Evolutionary conservation across 148 eudicot species (phyloP).

Genomic region (Simmondsia chinensis): DNA sequence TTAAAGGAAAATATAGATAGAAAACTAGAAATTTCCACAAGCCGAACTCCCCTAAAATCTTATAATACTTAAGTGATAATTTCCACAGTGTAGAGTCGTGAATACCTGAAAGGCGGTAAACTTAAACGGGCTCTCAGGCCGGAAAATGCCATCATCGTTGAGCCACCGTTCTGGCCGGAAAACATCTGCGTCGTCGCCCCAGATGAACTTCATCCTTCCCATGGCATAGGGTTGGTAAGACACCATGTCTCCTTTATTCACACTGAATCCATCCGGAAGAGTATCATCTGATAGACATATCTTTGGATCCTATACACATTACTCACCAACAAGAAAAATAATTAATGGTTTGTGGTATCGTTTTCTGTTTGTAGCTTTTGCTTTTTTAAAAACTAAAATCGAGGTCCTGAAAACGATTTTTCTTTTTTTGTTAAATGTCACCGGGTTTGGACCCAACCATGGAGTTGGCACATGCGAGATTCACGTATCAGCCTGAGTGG

Average conservation of each 20-base stretch:
- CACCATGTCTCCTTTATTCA: slow-evolving; percentile 68
- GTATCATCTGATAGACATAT: slow-evolving; percentile 61
- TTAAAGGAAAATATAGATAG: too few relatives aligned
- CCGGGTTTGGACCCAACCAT: too few relatives aligned
- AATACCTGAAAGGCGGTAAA: slow-evolving; percentile 79
- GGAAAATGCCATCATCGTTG: slow-evolving; percentile 52
- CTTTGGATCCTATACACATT: slow-evolving; percentile 42
- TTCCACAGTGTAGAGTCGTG: background rate
- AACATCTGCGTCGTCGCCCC: slow-evolving; percentile 73
- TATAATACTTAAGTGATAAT: too few relatives aligned
- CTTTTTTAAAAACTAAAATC: too few relatives aligned
- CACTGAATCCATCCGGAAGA: slow-evolving; percentile 64
- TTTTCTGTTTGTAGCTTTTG: too few relatives aligned
- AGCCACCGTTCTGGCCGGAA: slow-evolving; percentile 84
- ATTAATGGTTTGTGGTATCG: too few relatives aligned
- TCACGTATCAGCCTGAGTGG: too few relatives aligned
- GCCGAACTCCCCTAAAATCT: too few relatives aligned
- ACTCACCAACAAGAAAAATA: too few relatives aligned
- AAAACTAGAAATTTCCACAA: background rate
- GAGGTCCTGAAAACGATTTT: too few relatives aligned
- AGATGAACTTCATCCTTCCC: slow-evolving; percentile 74
- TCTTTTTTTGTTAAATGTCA: too few relatives aligned
- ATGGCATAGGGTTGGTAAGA: slow-evolving; percentile 71
- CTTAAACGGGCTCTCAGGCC: slow-evolving; percentile 62
- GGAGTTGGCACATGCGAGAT: too few relatives aligned